Evolutionary conservation across 2,329 filamentous ascomycete genomes (phyloP), one percentile per base, ranked within the genome.

Genomic region (Colletotrichum sp.): DNA sequence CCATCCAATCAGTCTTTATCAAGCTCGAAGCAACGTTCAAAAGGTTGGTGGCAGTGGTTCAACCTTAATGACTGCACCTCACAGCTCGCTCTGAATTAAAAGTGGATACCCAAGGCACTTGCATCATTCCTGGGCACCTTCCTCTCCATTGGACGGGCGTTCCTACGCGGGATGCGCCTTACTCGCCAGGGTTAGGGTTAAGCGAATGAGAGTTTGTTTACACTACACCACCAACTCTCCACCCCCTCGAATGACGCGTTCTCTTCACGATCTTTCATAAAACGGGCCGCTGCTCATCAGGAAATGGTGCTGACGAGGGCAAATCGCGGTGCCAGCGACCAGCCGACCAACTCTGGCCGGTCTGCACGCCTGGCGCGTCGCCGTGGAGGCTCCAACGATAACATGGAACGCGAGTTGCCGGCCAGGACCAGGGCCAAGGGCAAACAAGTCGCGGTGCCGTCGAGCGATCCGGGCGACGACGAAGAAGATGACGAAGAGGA

Each of bases 301-400:
- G 3, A 70, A 43, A 73, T 73, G 71, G 71, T 71, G 27, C 68
- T 62, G 24, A 73, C 71, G 6, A 73, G 71, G 51, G 69, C 71
- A 6, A 69, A 57, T n/a, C 38, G 61, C 21, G 68, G 62, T 18
- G 33, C 29, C 7, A 9, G 21, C 8, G 62, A 73, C 15, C 67
- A 36, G 43, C 27, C 31, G 43, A 34, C 18, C 24, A 33, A 31
- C 33, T 62, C 61, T 21, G 58, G 62, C 18, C 36, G 71, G 18
- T n/a, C 24, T 33, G 36, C 57, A 9, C 57, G 68, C 59, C 34
- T 27, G 62, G 58, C 68, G 55, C 71, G 68, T 62, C 71, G 68
- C 11, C 68, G 62, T 4, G 68, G 24, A 18, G 57, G 27, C 47
- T 36, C 24, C 36, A 43, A 66, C 15, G 29, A 21, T 8, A 29